phyloP scores from a whole-genome alignment of 306 rosid genomes.

The Cicer chorassanicum region DNA sequence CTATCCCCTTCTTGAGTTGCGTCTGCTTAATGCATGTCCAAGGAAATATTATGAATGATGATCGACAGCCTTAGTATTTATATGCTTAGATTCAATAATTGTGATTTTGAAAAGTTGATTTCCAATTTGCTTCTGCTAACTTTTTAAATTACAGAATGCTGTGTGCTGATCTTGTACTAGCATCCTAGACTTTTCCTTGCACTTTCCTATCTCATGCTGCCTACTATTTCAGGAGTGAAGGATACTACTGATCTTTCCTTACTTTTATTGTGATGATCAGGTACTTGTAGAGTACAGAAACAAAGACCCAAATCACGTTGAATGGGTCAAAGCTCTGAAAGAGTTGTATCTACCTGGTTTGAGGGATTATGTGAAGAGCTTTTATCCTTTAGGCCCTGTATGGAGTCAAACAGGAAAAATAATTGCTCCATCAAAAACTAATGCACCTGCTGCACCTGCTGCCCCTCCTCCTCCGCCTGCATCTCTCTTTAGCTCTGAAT shows the following conservation, averaged over 20 bases:
- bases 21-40: slow-evolving; percentile 1
- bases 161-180: slow-evolving; percentile 6
- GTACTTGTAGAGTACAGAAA: slow-evolving; percentile 86
- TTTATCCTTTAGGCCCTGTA: slow-evolving; percentile 87
- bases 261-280: slow-evolving; percentile 52
- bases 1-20: slow-evolving; percentile 23
- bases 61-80: slow-evolving; percentile 28
- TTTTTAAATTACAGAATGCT: slow-evolving; percentile 5
- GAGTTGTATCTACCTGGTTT: slow-evolving; percentile 92
- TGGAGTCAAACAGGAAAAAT: slow-evolving; percentile 84
- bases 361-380: slow-evolving; percentile 86
- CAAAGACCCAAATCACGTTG: slow-evolving; percentile 92
- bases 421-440: slow-evolving; percentile 66
- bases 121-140: slow-evolving; percentile 16
- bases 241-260: slow-evolving; percentile 20
- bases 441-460: slow-evolving; percentile 65
- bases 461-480: slow-evolving; percentile 91
- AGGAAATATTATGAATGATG: slow-evolving; percentile 38
- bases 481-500: slow-evolving; percentile 79
- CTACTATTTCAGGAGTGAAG: slow-evolving; percentile 10
- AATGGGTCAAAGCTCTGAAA: slow-evolving; percentile 97
- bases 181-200: slow-evolving; percentile 31
- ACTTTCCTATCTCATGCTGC: slow-evolving; percentile 13
- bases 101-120: slow-evolving; percentile 31
- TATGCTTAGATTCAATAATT: slow-evolving; percentile 9